Percentiles rank a stretch among this genome's conserved stretches.
Evolutionary conservation across 2,329 filamentous ascomycete species (phyloP).

Genomic region (Trichoderma sp.): DNA sequence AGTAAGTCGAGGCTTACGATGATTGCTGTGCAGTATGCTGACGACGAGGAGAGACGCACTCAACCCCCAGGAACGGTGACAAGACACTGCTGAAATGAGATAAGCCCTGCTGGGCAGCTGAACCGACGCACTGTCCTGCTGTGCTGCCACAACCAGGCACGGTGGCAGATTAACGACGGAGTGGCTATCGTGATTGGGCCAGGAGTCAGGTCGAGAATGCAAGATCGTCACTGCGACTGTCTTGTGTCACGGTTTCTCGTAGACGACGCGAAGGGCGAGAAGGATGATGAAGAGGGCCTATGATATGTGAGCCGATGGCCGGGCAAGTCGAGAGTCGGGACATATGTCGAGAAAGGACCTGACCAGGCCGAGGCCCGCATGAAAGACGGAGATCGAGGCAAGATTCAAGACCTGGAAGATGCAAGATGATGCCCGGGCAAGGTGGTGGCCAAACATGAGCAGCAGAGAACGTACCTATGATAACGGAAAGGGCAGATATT

Average conservation of each 20-base stretch:
- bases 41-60: background rate
- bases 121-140: conserved; percentile 11
- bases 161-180: background rate
- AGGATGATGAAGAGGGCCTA: background rate
- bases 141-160: conserved; percentile 1
- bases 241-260: conserved; percentile 5
- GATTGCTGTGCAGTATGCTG: background rate
- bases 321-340: background rate
- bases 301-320: background rate
- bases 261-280: conserved; percentile 1
- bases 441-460: background rate
- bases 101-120: background rate
- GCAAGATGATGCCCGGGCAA: background rate
- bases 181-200: conserved; percentile 30
- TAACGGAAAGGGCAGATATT: background rate
- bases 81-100: background rate
- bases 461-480: conserved; percentile 19
- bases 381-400: conserved; percentile 13
- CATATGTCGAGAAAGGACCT: background rate
- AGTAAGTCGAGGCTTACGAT: background rate
- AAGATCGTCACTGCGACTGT: background rate
- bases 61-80: background rate
- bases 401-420: background rate
- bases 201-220: background rate
- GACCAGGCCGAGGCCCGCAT: background rate